These are phyloP conservation scores for Rosellinia necatrix DNA, from an alignment of 2,329 filamentous ascomycete genomes.

Conservation along the genomic window DNA sequence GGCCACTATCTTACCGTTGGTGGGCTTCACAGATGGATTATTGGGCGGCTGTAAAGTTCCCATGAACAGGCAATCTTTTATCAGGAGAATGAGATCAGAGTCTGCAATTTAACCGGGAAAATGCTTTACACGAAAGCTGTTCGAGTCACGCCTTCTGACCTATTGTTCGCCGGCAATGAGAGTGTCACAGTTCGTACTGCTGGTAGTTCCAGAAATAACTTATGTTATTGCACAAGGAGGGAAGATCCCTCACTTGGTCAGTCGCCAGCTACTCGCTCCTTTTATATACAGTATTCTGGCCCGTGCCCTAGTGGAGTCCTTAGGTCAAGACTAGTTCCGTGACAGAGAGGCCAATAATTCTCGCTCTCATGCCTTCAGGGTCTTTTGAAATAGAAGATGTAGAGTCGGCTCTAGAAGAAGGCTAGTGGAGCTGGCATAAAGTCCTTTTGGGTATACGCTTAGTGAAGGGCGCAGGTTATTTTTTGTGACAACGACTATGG, in stretches of 20 bases:
- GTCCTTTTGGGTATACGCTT: not conserved
- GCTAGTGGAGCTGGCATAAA: not conserved
- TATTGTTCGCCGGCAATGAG: conserved; percentile 9
- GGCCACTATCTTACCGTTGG: not conserved
- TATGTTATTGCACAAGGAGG: too few species aligned
- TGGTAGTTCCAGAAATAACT: too few species aligned
- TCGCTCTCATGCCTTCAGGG: not conserved
- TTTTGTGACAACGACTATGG: too few species aligned
- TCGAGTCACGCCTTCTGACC: conserved; percentile 5
- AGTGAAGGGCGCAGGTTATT: too few species aligned
- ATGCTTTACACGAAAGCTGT: not conserved
- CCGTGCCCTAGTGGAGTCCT: too few species aligned
- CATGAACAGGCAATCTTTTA: not conserved
- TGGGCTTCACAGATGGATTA: conserved; percentile 5
- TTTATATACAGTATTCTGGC: too few species aligned
- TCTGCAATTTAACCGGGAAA: not conserved
- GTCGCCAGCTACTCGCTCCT: too few species aligned
- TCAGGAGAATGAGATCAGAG: not conserved
- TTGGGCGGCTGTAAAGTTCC: not conserved
- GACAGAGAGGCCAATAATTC: not conserved
- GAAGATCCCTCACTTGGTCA: too few species aligned
- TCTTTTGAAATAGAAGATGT: not conserved
- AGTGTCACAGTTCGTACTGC: too few species aligned
- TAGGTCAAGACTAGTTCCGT: too few species aligned
- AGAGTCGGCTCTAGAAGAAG: not conserved